A percentile compares a stretch with the other conserved stretches of the same genome.
phyloP scores from a whole-genome alignment of 2,329 filamentous ascomycete genomes.

The Podosphaera fusca region DNA sequence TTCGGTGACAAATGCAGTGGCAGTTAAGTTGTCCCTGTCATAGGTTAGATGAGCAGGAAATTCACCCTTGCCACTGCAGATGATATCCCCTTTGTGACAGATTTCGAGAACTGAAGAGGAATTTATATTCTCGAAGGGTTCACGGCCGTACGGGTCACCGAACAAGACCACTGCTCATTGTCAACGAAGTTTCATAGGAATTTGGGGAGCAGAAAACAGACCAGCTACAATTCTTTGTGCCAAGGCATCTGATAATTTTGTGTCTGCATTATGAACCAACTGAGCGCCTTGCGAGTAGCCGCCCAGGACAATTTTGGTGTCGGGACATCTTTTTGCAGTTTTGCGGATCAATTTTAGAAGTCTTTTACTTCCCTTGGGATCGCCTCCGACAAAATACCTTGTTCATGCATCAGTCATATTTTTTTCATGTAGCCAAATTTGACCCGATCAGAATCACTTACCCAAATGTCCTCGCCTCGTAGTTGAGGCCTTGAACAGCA shows the following conservation, averaged over 20 bases:
- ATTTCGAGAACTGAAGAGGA: conserved; percentile 19
- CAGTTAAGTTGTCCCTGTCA: conserved; percentile 16
- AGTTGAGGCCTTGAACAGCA: conserved; percentile 14
- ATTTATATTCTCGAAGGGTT: conserved; percentile 9
- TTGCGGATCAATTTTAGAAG: background rate
- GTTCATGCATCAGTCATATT: background rate
- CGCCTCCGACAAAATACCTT: background rate
- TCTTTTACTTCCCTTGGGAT: background rate
- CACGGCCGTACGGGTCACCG: conserved; percentile 18
- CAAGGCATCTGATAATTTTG: conserved; percentile 4
- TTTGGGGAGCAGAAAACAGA: background rate
- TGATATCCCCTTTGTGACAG: conserved; percentile 26
- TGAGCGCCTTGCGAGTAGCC: conserved; percentile 2
- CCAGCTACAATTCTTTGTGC: conserved; percentile 2
- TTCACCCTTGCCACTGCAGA: conserved; percentile 24
- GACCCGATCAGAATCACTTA: background rate
- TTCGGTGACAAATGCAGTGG: conserved; percentile 17
- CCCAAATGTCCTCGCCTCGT: background rate
- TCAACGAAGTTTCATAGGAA: conserved; percentile 14
- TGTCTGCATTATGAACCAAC: conserved; percentile 1
- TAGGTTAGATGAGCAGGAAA: conserved; percentile 21
- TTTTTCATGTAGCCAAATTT: background rate
- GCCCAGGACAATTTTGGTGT: background rate
- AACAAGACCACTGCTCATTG: conserved; percentile 12
- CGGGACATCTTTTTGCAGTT: background rate